Conservation (phyloP, 129 eudicot genomes). For the Logfia minima region DNA sequence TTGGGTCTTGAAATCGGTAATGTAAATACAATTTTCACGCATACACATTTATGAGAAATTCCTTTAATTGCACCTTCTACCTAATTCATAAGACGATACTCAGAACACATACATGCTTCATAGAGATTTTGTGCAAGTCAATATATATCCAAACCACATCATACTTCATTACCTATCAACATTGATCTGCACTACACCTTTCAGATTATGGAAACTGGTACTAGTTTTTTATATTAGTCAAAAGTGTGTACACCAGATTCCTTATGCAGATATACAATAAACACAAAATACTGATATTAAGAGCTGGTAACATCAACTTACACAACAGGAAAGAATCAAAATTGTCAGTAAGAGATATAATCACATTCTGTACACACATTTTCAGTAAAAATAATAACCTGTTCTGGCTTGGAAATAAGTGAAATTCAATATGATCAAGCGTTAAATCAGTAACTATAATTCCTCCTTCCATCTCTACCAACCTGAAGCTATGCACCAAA, state of each 20-base stretch:
- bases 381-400: conserved; percentile 48
- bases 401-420: conserved; percentile 58
- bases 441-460: conserved; percentile 46
- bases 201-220: neutral
- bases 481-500: conserved; percentile 33
- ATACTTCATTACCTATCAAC: neutral
- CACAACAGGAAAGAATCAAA: neutral
- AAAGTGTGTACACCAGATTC: neutral
- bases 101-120: neutral
- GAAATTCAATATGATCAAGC: conserved; percentile 66
- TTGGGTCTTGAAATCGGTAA: neutral
- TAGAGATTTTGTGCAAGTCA: neutral
- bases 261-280: neutral
- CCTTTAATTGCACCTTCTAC: neutral
- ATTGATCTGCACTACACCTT: neutral
- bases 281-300: neutral
- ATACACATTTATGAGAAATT: neutral
- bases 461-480: conserved; percentile 56
- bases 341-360: neutral
- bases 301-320: neutral
- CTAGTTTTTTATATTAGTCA: neutral
- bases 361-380: too few species aligned
- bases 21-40: neutral
- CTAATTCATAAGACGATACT: neutral
- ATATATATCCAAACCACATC: neutral